Conservation (phyloP, 352 stramenopile genomes). For the Halophytophthora polymorphica region DNA sequence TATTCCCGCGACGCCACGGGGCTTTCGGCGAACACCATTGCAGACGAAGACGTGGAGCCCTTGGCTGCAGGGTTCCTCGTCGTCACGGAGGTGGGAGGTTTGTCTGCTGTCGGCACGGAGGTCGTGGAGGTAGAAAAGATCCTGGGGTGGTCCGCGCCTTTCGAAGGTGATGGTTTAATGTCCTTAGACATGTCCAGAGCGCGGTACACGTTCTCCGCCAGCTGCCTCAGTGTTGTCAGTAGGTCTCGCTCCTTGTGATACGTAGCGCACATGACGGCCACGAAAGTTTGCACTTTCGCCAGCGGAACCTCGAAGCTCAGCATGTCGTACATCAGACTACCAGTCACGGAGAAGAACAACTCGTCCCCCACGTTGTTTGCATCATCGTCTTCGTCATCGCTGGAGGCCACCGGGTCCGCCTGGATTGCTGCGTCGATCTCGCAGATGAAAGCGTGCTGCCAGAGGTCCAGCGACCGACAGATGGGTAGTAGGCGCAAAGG, state of each 20-base stretch:
- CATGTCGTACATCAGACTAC: slow-evolving; percentile 84
- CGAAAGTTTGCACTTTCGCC: slow-evolving; percentile 71
- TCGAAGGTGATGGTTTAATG: slow-evolving; percentile 32
- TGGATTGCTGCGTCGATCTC: slow-evolving; percentile 62
- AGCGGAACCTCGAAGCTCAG: slow-evolving; percentile 76
- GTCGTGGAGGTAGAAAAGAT: slow-evolving; percentile 7
- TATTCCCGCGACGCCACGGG: slow-evolving; percentile 54
- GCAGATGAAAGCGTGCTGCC: slow-evolving; percentile 80
- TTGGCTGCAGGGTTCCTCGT: background rate
- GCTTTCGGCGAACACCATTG: slow-evolving; percentile 25
- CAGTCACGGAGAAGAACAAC: slow-evolving; percentile 80
- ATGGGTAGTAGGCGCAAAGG: slow-evolving; percentile 59
- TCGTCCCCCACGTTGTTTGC: slow-evolving; percentile 51
- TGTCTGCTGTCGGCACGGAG: background rate
- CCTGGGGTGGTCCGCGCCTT: slow-evolving; percentile 16
- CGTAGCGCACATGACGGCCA: slow-evolving; percentile 78
- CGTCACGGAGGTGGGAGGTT: background rate
- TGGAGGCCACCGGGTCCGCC: slow-evolving; percentile 23
- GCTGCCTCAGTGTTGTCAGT: slow-evolving; percentile 66
- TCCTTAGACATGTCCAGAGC: slow-evolving; percentile 81
- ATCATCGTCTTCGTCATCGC: slow-evolving; percentile 29
- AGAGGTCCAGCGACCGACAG: slow-evolving; percentile 78
- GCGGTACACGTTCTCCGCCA: slow-evolving; percentile 79
- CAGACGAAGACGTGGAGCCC: slow-evolving; percentile 3
- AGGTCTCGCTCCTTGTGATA: slow-evolving; percentile 77